Percentiles rank a stretch among this genome's conserved stretches.
Evolutionary conservation across 2,329 filamentous ascomycete species (phyloP).

Genomic region (Blastomyces emzantsi): DNA sequence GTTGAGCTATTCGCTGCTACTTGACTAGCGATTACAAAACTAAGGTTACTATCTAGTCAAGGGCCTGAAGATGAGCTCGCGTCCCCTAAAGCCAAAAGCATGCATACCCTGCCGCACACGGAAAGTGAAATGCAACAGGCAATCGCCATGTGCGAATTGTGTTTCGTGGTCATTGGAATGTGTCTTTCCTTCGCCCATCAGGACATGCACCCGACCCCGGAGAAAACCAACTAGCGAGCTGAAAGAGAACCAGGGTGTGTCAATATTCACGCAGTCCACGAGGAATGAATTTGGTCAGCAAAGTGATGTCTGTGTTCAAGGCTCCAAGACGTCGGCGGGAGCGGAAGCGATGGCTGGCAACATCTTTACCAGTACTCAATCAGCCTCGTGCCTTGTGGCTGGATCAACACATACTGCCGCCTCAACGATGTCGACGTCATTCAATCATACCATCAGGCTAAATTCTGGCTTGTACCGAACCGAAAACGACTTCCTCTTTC

Average conservation of each 20-base stretch:
- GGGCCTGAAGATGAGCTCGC: background rate
- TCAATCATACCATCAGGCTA: background rate
- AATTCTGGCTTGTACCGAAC: background rate
- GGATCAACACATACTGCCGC: background rate
- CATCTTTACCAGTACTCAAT: background rate
- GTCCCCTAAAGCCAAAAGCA: slow-evolving; percentile 15
- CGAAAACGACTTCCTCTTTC: background rate
- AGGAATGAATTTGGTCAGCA: background rate
- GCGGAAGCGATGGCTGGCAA: background rate
- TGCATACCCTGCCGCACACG: slow-evolving; percentile 23
- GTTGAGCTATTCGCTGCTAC: too few species aligned
- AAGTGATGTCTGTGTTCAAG: background rate
- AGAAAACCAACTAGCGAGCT: slow-evolving; percentile 1
- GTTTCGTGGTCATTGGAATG: slow-evolving; percentile 15
- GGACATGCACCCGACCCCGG: slow-evolving; percentile 12
- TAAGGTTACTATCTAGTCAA: background rate
- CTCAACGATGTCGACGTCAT: background rate
- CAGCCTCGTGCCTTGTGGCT: background rate
- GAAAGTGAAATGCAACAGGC: slow-evolving; percentile 25
- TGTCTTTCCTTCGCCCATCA: slow-evolving; percentile 16
- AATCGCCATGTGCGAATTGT: slow-evolving; percentile 23
- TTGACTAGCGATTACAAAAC: background rate
- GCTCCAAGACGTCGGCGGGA: background rate
- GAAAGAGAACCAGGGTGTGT: background rate
- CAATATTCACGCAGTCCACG: background rate